A percentile compares a stretch with the other conserved stretches of the same genome.
phyloP scores from a whole-genome alignment of 345 rosid species.

The Physaria fendleri region DNA sequence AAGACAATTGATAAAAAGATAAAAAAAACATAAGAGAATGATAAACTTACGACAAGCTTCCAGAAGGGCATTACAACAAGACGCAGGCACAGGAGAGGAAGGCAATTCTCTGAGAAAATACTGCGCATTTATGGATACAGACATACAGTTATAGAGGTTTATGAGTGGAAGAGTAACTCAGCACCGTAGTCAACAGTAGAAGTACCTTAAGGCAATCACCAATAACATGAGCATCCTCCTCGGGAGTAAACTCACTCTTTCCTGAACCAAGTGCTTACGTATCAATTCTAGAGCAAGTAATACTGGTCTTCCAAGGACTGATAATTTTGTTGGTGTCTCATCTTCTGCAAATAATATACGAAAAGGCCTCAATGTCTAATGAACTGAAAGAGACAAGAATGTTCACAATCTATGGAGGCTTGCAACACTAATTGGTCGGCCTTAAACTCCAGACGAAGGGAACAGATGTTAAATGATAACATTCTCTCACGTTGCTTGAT shows the following conservation, averaged over 20 bases:
- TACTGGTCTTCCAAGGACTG: conserved; percentile 72
- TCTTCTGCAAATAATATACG: conserved; percentile 39
- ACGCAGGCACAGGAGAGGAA: conserved; percentile 97
- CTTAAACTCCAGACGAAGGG: conserved; percentile 3
- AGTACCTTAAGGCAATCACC: conserved; percentile 88
- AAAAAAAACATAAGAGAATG: conserved; percentile 4
- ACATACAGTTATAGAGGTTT: conserved; percentile 22
- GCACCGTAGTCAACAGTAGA: background rate
- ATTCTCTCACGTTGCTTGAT: background rate
- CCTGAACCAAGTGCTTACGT: conserved; percentile 45
- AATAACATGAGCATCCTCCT: conserved; percentile 87
- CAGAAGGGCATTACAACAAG: conserved; percentile 92
- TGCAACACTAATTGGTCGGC: conserved; percentile 1
- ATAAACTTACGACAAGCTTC: conserved; percentile 88
- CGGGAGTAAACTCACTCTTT: conserved; percentile 53
- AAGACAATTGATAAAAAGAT: background rate
- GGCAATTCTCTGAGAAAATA: conserved; percentile 92
- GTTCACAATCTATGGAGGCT: conserved; percentile 3
- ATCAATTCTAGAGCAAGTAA: conserved; percentile 74
- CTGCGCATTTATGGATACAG: conserved; percentile 45
- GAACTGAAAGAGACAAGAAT: background rate
- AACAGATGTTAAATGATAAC: conserved; percentile 6
- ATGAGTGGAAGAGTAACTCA: conserved; percentile 4
- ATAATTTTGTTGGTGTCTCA: conserved; percentile 46
- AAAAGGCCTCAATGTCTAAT: conserved; percentile 15